Conservation (phyloP, 164 flowering plant species). For the Kingdonia uniflora region DNA sequence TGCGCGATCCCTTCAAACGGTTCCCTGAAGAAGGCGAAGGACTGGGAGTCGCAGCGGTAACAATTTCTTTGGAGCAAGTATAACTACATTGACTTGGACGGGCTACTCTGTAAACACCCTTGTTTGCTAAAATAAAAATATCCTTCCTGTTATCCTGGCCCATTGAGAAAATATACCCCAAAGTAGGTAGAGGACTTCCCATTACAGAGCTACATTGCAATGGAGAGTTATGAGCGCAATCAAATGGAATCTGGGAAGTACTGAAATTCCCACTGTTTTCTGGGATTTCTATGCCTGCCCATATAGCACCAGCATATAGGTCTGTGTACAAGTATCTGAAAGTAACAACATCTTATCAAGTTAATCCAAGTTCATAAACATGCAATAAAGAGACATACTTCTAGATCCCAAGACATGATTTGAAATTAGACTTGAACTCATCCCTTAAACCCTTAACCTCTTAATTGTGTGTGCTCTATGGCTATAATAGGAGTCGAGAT, state of each 20-base stretch:
- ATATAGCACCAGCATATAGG: slow-evolving; percentile 47
- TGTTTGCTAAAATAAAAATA: slow-evolving; percentile 44
- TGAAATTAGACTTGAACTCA: too few species aligned
- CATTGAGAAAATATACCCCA: slow-evolving; percentile 73
- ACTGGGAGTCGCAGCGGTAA: neutral
- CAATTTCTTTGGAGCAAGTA: slow-evolving; percentile 26
- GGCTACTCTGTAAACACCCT: slow-evolving; percentile 76
- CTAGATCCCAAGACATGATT: too few species aligned
- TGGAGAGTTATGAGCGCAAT: slow-evolving; percentile 66
- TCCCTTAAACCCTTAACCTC: too few species aligned
- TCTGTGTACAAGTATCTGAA: slow-evolving; percentile 81
- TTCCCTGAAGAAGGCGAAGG: slow-evolving; percentile 15
- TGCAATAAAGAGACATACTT: too few species aligned
- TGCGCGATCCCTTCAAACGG: slow-evolving; percentile 1
- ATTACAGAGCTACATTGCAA: slow-evolving; percentile 35
- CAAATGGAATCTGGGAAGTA: slow-evolving; percentile 30
- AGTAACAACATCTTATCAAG: neutral
- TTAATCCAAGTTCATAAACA: too few species aligned
- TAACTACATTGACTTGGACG: slow-evolving; percentile 75
- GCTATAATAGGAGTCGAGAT: too few species aligned
- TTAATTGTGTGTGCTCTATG: too few species aligned
- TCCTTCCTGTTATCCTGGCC: slow-evolving; percentile 83
- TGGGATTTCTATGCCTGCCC: slow-evolving; percentile 74
- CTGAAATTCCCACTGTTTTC: slow-evolving; percentile 68
- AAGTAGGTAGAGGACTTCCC: slow-evolving; percentile 38